Evolutionary conservation across 306 rosid species (phyloP), one percentile per base, ranked within the genome.

Genomic region (Arachis hypogaea): DNA sequence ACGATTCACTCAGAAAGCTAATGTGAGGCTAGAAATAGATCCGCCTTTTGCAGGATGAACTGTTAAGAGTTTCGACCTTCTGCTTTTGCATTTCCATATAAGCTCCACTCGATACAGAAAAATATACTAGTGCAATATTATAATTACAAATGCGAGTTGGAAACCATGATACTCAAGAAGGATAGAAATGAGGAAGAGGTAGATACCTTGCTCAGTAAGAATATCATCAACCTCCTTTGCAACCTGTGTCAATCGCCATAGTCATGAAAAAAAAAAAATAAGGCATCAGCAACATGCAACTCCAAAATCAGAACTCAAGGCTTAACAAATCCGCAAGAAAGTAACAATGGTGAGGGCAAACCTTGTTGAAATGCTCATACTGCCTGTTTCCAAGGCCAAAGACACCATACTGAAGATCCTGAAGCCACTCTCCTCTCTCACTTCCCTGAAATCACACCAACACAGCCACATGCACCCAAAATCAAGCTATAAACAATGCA

Each of bases 381-480:
- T 95, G 99, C 78, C 99, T 83, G 82, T 95, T 95, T 30, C 99
- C 99, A 0, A 95, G 96, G 74, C 99, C 99, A 82, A 95, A 95
- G 61, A 95, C 97, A 67, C 86, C 99, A 59, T 86, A 95, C 49
- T 87, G 82, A 78, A 95, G 97, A 81, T 88, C 83, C 73, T 86
- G 74, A 69, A 95, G 86, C 88, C 96, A 87, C 66, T 90, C 88
- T 59, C 89, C 97, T 71, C 82, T 90, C 80, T 92, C 99, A 52
- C 85, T 69, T 38, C 87, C 98, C 99, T 95, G 62, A 36, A 81
- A 73, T 71, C 69, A 54, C n/a, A 75, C 45, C 7, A 49, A 49
- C 9, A 49, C 33, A 47, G 28, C 14, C 58, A n/a, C 58, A 69
- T 7, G 45, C 33, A 47, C 3, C 14, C 58, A n/a, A 18, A 69